Conservation (phyloP, 1,284 basidiomycete species). For the Malassezia caprae region DNA sequence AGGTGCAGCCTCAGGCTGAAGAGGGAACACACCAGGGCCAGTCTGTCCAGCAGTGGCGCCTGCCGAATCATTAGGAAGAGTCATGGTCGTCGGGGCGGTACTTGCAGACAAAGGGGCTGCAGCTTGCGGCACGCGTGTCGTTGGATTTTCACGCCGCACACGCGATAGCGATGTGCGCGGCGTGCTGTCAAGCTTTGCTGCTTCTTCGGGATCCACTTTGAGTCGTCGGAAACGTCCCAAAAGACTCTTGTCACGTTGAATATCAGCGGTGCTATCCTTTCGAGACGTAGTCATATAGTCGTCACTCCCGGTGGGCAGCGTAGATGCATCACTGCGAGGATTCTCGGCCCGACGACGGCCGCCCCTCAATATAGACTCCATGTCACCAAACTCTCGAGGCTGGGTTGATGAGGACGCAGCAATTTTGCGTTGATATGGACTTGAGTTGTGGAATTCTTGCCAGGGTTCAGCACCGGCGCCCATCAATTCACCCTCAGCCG, state of each 20-base stretch:
- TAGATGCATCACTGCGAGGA: not conserved
- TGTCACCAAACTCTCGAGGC: conserved; percentile 6
- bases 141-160: not conserved
- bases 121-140: not conserved
- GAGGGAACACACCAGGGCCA: not conserved
- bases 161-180: not conserved
- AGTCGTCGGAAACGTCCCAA: conserved; percentile 10
- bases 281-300: not conserved
- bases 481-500: conserved; percentile 42
- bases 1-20: not conserved
- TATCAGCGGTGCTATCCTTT: not conserved
- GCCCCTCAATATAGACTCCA: conserved; percentile 15
- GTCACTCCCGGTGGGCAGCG: not conserved
- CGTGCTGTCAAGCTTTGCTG: not conserved
- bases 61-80: not conserved
- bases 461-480: conserved; percentile 43
- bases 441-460: conserved; percentile 33
- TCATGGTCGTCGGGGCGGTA: not conserved
- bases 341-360: not conserved
- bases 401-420: not conserved
- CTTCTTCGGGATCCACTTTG: conserved; percentile 4
- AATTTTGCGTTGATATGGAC: not conserved
- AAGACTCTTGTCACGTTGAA: conserved; percentile 11
- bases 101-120: not conserved
- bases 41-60: not conserved